Base-by-base conservation (phyloP, 2,329 filamentous ascomycete species). In the Colletotrichum lupini region DNA sequence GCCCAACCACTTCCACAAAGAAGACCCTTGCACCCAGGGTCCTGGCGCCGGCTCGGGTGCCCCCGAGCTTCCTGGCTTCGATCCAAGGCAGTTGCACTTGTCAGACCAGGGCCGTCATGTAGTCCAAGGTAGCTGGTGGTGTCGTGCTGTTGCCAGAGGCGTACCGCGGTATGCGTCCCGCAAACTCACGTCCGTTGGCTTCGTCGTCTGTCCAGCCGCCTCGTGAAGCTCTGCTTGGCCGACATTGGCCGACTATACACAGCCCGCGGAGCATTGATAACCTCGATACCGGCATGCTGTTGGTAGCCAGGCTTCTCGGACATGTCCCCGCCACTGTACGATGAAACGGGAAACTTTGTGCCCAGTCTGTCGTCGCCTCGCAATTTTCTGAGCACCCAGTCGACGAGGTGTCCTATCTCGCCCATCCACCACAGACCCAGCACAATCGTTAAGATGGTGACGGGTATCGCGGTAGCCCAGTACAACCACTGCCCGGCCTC, bases 381-480 rank as follows among this genome's bases (percentile, higher is more conserved):
- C 24, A 61, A 12, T 16, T 57, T 73, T 7, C 35, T 49, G 24
- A 61, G 30, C 16, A 74, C 9, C 78, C 78, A 79, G 49, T 70
- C 58, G 46, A 78, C 55, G 12, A 82, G 68, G 71, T 81, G 82
- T 26, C 81, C 80, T 56, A 87, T 76, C 75, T 86, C 84, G 7
- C 82, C 83, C 76, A 85, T 85, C 79, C 83, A 85, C 79, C 82
- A 82, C 4, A 87, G 77, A 0, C 84, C 84, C 3, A 81, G 61
- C 7, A 82, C 67, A 35, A 87, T 81, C 30, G 87, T 81, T 3
- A 81, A 68, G 0, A 84, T 62, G 0, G 87, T 88, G 3, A 88
- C 79, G 1, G 86, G 86, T 12, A 89, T 68, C 2, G 87, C 85
- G 0, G 84, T 81, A 2, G 81, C 82, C 87, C 87, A 89, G 78